Evolutionary conservation across 257 asterid species (phyloP).

Genomic region (Solanum etuberosum): DNA sequence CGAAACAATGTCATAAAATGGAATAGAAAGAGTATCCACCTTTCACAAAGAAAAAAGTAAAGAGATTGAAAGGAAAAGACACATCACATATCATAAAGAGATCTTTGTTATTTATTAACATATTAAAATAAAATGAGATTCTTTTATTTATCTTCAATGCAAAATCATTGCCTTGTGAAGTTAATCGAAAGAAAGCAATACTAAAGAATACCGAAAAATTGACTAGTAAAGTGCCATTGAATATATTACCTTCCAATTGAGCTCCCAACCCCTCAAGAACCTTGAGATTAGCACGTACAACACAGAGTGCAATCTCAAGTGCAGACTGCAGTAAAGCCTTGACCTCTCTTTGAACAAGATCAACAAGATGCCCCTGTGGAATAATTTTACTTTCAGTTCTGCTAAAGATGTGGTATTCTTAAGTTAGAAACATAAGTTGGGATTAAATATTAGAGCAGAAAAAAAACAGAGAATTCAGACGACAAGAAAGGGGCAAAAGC

Average conservation of each 20-base stretch:
- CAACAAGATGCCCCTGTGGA: slow-evolving; percentile 86
- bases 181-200: background rate
- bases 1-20: background rate
- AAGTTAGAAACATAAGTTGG: background rate
- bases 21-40: background rate
- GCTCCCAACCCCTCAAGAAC: slow-evolving; percentile 93
- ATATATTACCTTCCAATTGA: slow-evolving; percentile 64
- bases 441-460: background rate
- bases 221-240: background rate
- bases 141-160: background rate
- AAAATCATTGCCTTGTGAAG: background rate
- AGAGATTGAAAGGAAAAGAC: background rate
- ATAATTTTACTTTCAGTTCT: background rate
- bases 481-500: slow-evolving; percentile 1
- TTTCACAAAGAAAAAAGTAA: background rate
- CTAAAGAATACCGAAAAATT: background rate
- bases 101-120: background rate
- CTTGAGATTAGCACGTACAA: slow-evolving; percentile 83
- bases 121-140: background rate
- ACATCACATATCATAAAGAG: background rate
- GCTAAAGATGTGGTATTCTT: background rate
- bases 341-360: slow-evolving; percentile 91
- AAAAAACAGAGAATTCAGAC: background rate
- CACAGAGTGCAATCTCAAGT: slow-evolving; percentile 80
- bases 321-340: slow-evolving; percentile 79